Base-by-base conservation (phyloP, 352 stramenopile species). In the Globisporangium middletonii region DNA sequence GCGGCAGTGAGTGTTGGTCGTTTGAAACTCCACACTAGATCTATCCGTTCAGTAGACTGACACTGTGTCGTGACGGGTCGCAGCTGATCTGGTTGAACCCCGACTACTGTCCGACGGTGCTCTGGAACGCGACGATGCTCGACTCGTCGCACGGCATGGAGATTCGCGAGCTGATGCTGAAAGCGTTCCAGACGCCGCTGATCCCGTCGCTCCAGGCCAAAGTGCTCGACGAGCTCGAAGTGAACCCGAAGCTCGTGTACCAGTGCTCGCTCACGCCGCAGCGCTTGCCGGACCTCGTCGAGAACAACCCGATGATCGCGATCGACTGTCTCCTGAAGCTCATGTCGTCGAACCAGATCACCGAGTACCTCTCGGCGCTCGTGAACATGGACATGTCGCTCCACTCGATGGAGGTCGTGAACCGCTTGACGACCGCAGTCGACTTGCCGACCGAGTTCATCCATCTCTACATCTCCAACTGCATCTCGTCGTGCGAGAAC, bases 361-460 rank as follows among this genome's bases (percentile, higher is more conserved):
- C 95, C 58, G 93, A 98, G 74, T 99, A 98, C 77, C 77, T 99
- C 46, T 97, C 86, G 53, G 94, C 92, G 28, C 82, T 99, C 47
- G 96, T 99, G 58, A 96, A 97, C 60, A 99, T 99, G 97, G 96
- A 99, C 65, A 99, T 99, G 95, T 98, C 88, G 37, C 81, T 99
- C 18, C 96, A 99, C 71, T 98, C 88, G 57, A 99, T 99, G 97
- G 97, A 99, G 70, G 92, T 98, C 26, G 92, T 98, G 74, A 98
- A 98, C 71, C 86, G 90, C 37, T 62, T 97, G 48, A 97, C 90
- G 26, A 97, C 90, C 37, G 81, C 81, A n/a, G 88, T 96, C 46
- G 79, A 96, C 64, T 69, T 98, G 50, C 96, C 97, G 62, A 97
- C 94, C 8, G 96, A 99, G 75, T 99, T 99, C 68, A 97, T 99